A percentile compares a stretch with the other conserved stretches of the same genome.
These are phyloP conservation scores for Lactarius evosmus DNA, from an alignment of 768 basidiomycete species.

Conservation along the genomic window DNA sequence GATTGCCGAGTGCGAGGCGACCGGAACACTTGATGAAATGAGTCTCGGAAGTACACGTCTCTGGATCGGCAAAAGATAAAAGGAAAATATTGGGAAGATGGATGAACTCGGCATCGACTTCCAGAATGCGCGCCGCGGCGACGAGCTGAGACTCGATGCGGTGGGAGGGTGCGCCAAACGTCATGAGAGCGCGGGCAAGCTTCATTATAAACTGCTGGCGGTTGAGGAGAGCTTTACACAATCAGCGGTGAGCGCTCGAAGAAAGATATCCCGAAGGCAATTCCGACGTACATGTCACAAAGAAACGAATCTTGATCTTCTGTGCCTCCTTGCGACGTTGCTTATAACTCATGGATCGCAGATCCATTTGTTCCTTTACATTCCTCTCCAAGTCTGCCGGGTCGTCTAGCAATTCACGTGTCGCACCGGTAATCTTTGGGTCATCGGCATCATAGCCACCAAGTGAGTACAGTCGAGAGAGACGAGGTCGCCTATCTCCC, in stretches of 20 bases:
- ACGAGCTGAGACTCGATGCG: conserved; percentile 88
- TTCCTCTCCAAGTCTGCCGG: conserved; percentile 56
- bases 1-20: conserved; percentile 72
- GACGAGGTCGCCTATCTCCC: conserved; percentile 11
- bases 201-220: conserved; percentile 84
- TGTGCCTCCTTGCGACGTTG: conserved; percentile 58
- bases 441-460: conserved; percentile 56
- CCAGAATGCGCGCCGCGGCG: conserved; percentile 84
- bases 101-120: conserved; percentile 86
- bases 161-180: conserved; percentile 87
- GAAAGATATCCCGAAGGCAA: not conserved
- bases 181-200: conserved; percentile 83
- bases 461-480: conserved; percentile 27
- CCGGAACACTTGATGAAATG: conserved; percentile 79
- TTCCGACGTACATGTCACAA: conserved; percentile 53
- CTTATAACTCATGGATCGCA: conserved; percentile 61
- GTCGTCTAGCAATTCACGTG: conserved; percentile 49
- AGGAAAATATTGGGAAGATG: conserved; percentile 77
- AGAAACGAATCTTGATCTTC: conserved; percentile 63
- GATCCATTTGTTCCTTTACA: conserved; percentile 31
- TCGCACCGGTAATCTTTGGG: conserved; percentile 58
- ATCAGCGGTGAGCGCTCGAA: conserved; percentile 2
- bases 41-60: conserved; percentile 80
- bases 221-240: conserved; percentile 62
- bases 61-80: conserved; percentile 82